Base-by-base conservation (phyloP, 805 yeast genomes). In the Saturnispora mendoncae region DNA sequence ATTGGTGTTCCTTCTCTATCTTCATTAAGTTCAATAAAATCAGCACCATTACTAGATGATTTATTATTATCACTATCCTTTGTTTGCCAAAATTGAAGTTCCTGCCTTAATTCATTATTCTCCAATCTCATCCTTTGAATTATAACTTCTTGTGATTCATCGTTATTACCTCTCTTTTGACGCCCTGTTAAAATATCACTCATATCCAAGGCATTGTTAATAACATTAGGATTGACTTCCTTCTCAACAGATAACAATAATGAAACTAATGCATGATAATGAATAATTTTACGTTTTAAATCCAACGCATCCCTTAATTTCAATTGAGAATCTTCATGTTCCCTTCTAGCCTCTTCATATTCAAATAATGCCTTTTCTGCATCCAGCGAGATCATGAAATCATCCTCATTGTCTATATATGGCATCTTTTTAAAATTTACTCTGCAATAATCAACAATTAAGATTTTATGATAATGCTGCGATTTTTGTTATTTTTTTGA, bases 181-280 rank as follows among this genome's bases (percentile, higher is more conserved):
- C 39, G 33, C 3, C 39, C 39, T 20, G 33, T 28, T 17, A 36
- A n/a, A 14, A 36, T 28, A 27, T 36, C 39, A 20, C 33, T 36
- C 17, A 24, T 19, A 6, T 20, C 23, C 6, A 36, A 20, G 3
- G 33, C 27, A 2, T 28, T 26, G 6, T 24, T 25, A 23, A 36
- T 13, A 21, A 32, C 28, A 13, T 18, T 19, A n/a, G 24, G 14
- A 18, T 14, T 27, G 4, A 27, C 25, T 8, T 27, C 25, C 23
- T 24, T 20, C 15, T 28, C 32, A 19, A 27, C 28, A 27, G 19
- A 30, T 4, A 14, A 21, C 25, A 36, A 14, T 20, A 29, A 19
- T 20, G 33, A n/a, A 7, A 30, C 20, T 23, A 36, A 15, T 23
- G 21, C 26, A n/a, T 36, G 33, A 15, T 28, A 36, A 28, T 36